Evolutionary conservation across 441 rosid genomes (phyloP), one percentile per base, ranked within the genome.

Genomic region (Populus hybrid): DNA sequence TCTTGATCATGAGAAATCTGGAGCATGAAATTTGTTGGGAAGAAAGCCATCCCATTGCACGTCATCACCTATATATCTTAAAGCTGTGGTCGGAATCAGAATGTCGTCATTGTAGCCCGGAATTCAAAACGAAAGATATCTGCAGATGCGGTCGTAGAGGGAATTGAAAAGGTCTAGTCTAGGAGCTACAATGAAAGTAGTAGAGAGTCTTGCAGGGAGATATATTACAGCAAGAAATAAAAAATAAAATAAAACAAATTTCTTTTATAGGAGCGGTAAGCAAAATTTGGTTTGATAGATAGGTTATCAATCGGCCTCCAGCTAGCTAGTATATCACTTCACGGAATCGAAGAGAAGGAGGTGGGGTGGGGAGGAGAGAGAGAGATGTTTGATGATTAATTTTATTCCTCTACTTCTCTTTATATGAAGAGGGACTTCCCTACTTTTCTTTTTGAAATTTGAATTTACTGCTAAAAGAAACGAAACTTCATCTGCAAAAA

Each of bases 21-120:
- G 59, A 94, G 88, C 90, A 96, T 88, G 94, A 91, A 93, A 86
- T 89, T 94, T 84, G 91, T 74, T 64, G 90, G 91, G 82, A 91
- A 93, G 83, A 94, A 96, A 73, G 91, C 92, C 98, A 96, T 93
- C 83, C 91, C 97, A 86, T 92, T 88, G 88, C 92, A 84, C 79
- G 87, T 76, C 90, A 91, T 85, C 82, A 75, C 72, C 78, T 74
- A 79, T 66, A 64, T 79, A 79, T 79, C 77, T 84, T 66, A 67
- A 69, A 9, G 75, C 38, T 67, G 24, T 28, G 74, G 64, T 75
- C 72, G 32, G 30, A 50, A 65, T 32, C 81, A 78, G 74, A 74
- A 73, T 74, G 78, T 77, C 89, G 84, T 79, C 71, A 53, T 75
- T 66, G 36, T 65, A 76, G 36, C 18, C 40, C 59, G 40, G 28